Base-by-base conservation (phyloP, 1,284 basidiomycete genomes). In the Fomitiporia mediterranea region DNA sequence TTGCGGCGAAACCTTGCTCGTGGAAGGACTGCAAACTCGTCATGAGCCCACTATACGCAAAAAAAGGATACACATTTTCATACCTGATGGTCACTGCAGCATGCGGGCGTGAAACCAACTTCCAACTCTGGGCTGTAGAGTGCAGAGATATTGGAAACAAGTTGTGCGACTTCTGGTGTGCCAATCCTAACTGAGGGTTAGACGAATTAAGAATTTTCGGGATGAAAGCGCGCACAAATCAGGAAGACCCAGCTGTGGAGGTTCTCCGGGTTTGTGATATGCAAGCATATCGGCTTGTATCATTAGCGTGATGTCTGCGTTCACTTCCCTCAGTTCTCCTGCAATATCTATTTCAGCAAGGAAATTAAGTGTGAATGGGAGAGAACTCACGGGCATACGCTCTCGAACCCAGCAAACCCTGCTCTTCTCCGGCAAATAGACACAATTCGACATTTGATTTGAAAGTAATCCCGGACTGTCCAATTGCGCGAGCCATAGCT, bases 281-380 rank as follows among this genome's bases (percentile, higher is more conserved):
- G 80, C 92, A 46, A 90, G 76, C 91, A 94, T 94, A 65, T 95
- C 92, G 0, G 89, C 89, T 68, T 94, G 92, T 55, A 94, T 77
- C 79, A 94, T 89, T 38, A 94, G 69, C 2, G 85, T 82, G 46
- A 94, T 73, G 61, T 90, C 86, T 17, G 82, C 83, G 59, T 81
- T 73, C 23, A 70, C 69, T 40, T 70, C 70, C 53, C 79, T 74
- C 64, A 89, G 63, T 66, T 86, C 76, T 23, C 69, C 86, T 86
- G 62, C 13, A 19, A 21, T 11, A 11, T 3, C 27, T 57, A 6
- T 40, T 48, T 48, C 27, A 7, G 19, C 35, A 21, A 8, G 38
- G 21, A 8, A 44, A 50, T 15, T 32, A 17, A 39, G 38, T 8
- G 13, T 15, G 13, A 4, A n/a, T 3, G 4, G 13, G 38, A n/a